Conservation (phyloP, 768 basidiomycete species). For the Rhizopogon salebrosus region DNA sequence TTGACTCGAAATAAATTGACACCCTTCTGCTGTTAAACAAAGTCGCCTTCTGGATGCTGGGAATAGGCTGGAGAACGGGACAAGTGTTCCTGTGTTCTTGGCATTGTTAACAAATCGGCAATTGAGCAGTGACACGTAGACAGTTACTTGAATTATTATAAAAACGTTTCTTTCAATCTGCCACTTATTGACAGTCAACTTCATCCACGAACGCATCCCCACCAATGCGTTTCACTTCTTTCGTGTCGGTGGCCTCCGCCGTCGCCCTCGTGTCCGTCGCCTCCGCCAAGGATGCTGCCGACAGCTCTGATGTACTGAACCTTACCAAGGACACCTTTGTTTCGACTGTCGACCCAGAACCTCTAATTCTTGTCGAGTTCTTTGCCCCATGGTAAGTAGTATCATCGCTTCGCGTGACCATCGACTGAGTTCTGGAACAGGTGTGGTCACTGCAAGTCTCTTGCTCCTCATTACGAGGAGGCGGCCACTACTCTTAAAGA, state of each 20-base stretch:
- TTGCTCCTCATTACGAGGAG: slow-evolving; percentile 91
- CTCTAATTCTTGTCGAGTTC: slow-evolving; percentile 90
- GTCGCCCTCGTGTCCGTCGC: slow-evolving; percentile 52
- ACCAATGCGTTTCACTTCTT: slow-evolving; percentile 59
- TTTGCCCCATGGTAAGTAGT: slow-evolving; percentile 73
- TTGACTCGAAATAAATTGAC: too few relatives aligned
- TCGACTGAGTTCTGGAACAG: slow-evolving; percentile 28
- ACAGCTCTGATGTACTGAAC: slow-evolving; percentile 72
- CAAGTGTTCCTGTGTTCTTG: too few relatives aligned
- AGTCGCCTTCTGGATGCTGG: too few relatives aligned
- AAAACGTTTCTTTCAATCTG: slow-evolving; percentile 11
- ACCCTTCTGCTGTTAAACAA: too few relatives aligned
- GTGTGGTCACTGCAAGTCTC: slow-evolving; percentile 95
- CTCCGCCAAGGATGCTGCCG: slow-evolving; percentile 41
- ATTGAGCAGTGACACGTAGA: slow-evolving; percentile 28
- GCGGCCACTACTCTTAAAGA: slow-evolving; percentile 92
- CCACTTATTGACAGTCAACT: slow-evolving; percentile 16
- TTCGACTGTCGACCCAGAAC: slow-evolving; percentile 54
- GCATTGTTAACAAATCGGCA: not conserved
- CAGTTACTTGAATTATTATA: slow-evolving; percentile 15
- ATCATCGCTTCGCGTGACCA: not conserved
- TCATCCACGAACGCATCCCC: slow-evolving; percentile 4
- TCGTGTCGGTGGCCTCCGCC: slow-evolving; percentile 45
- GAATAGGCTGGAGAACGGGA: too few relatives aligned
- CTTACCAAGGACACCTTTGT: slow-evolving; percentile 70